A percentile compares a stretch with the other conserved stretches of the same genome.
Conservation (phyloP, 768 basidiomycete genomes). For the Gelatoporia subvermispora region DNA sequence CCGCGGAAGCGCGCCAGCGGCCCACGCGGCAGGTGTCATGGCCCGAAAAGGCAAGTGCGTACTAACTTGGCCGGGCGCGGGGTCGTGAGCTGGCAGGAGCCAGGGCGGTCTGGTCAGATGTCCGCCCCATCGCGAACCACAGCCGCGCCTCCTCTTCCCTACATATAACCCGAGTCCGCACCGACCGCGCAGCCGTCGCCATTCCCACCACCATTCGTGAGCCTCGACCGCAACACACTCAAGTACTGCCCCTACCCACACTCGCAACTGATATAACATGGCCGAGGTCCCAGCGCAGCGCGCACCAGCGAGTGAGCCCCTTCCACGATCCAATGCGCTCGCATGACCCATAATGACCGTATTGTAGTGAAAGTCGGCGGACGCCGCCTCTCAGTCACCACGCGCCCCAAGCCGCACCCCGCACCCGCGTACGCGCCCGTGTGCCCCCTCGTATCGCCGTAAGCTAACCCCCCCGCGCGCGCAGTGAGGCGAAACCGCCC, state of each 20-base stretch:
- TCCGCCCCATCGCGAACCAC: too few relatives aligned
- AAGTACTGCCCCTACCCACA: neutral
- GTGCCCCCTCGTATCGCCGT: too few relatives aligned
- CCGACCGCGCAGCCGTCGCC: neutral
- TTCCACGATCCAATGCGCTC: neutral
- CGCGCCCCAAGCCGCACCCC: slow-evolving; percentile 9
- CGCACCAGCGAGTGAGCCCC: slow-evolving; percentile 16
- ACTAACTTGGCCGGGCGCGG: neutral
- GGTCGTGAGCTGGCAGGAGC: neutral
- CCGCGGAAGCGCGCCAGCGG: neutral
- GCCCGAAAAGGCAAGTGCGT: slow-evolving; percentile 11
- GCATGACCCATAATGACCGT: neutral
- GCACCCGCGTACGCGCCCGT: slow-evolving; percentile 7
- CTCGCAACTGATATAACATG: slow-evolving; percentile 1
- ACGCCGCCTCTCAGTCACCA: slow-evolving; percentile 13
- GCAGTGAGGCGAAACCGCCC: slow-evolving; percentile 8
- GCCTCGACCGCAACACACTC: neutral
- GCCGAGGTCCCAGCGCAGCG: slow-evolving; percentile 12
- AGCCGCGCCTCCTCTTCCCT: too few relatives aligned
- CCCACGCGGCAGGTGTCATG: neutral
- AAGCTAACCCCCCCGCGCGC: neutral
- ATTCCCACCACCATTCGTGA: neutral
- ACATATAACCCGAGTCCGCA: neutral
- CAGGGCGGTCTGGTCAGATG: neutral
- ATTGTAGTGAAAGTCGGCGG: slow-evolving; percentile 21